Base-by-base conservation (phyloP, 768 basidiomycete species). In the Mycena crocata region DNA sequence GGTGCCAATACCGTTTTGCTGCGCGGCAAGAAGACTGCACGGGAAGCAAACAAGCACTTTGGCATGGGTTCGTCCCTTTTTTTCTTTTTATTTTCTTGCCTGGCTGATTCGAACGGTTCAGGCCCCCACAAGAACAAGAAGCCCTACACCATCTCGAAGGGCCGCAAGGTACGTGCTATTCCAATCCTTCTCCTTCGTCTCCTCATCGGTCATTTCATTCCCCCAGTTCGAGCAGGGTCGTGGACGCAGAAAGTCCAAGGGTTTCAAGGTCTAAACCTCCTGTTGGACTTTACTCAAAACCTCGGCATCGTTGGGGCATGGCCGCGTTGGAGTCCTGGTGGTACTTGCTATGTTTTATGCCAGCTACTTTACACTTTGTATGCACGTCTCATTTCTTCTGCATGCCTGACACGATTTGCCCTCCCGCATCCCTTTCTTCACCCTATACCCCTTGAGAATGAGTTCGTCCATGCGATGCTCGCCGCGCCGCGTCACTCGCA, bases 101-200 rank as follows among this genome's bases (percentile, higher is more conserved):
- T 39, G 32, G 6, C 54, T 55, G 10, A 57, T 13, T 31, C 14
- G 24, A 24, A 19, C 34, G 13, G 44, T 37, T 28, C 66, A 86
- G 89, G 92, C 71, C 96, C 96, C 62, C 94, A 96, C 91, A 95
- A 98, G 84, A 86, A 98, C 91, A 98, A 97, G 88, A 98, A 96
- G 85, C 98, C 98, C 51, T 93, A 95, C 85, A 93, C 96, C 50
- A 86, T 84, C 76, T 96, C 95, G 79, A 98, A 97, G 86, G 97
- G 98, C 69, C 93, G 96, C 89, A 98, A 98, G 83, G 90, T 91
- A 74, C 44, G 81, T 32, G 8, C 15, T 24, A 45, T 23, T 45
- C 44, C 15, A 35, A 7, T 12, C 44, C 12, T 19, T 12, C 5
- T n/a, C 5, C 10, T 28, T 12, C 26, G 23, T 1, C 24, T 35